Percentiles rank a stretch among this genome's conserved stretches.
Evolutionary conservation across 1,284 basidiomycete genomes (phyloP).

Genomic region (Moniliophthora roreri): DNA sequence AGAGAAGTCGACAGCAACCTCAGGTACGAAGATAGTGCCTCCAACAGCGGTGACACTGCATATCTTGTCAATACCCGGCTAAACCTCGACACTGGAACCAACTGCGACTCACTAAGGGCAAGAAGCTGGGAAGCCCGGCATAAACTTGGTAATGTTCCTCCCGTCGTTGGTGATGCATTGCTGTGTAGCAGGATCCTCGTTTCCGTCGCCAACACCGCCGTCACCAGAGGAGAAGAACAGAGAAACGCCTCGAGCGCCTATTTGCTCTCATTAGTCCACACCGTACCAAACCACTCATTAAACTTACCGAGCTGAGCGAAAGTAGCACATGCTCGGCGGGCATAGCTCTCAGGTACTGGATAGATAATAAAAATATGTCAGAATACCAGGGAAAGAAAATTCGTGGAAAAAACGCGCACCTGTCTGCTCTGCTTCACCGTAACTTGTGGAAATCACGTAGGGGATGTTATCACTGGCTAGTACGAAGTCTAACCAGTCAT

Average conservation of each 20-base stretch:
- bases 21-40: slow-evolving; percentile 46
- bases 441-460: slow-evolving; percentile 59
- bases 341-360: slow-evolving; percentile 60
- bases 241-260: slow-evolving; percentile 58
- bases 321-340: slow-evolving; percentile 57
- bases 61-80: background rate
- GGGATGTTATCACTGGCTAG: slow-evolving; percentile 42
- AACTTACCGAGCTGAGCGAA: slow-evolving; percentile 63
- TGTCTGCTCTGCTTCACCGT: slow-evolving; percentile 71
- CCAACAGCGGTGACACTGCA: slow-evolving; percentile 47
- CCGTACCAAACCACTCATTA: background rate
- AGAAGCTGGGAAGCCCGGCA: slow-evolving; percentile 61
- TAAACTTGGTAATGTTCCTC: slow-evolving; percentile 49
- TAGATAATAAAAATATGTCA: slow-evolving; percentile 2
- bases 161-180: slow-evolving; percentile 62
- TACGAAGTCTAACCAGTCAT: slow-evolving; percentile 64
- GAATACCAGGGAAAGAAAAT: background rate
- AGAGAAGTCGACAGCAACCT: slow-evolving; percentile 48
- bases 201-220: slow-evolving; percentile 65
- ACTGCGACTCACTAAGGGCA: slow-evolving; percentile 28
- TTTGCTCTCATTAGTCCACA: background rate
- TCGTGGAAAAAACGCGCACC: slow-evolving; percentile 32
- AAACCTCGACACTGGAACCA: background rate
- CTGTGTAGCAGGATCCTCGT: slow-evolving; percentile 46
- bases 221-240: slow-evolving; percentile 66